These are phyloP conservation scores for Hymenochaete sp. DNA, from an alignment of 1,284 basidiomycete genomes.

Conservation along the genomic window DNA sequence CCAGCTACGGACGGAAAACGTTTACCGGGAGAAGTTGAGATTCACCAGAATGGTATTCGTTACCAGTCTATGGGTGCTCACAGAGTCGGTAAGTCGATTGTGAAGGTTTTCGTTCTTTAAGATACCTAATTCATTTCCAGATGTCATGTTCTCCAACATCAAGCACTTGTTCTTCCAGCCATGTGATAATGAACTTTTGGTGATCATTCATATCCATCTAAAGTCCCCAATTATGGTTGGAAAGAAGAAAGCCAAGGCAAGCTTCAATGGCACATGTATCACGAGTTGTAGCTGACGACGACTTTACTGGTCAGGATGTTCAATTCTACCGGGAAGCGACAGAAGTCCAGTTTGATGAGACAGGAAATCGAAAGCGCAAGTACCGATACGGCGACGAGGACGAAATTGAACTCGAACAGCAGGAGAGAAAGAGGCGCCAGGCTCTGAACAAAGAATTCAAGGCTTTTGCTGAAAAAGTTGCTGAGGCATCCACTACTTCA, in stretches of 20 bases:
- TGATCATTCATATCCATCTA: slow-evolving; percentile 90
- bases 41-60: slow-evolving; percentile 94
- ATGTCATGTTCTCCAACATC: slow-evolving; percentile 94
- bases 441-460: slow-evolving; percentile 95
- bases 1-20: slow-evolving; percentile 92
- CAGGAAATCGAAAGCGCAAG: slow-evolving; percentile 96
- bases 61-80: slow-evolving; percentile 86
- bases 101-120: slow-evolving; percentile 5
- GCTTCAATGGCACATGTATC: slow-evolving; percentile 18
- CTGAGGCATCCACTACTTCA: slow-evolving; percentile 72
- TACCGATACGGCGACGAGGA: slow-evolving; percentile 98
- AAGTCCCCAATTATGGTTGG: slow-evolving; percentile 98
- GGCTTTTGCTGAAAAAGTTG: slow-evolving; percentile 87
- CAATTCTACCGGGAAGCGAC: slow-evolving; percentile 99
- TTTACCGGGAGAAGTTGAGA: slow-evolving; percentile 91
- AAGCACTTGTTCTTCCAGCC: slow-evolving; percentile 99
- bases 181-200: slow-evolving; percentile 93
- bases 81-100: slow-evolving; percentile 69
- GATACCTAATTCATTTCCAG: slow-evolving; percentile 33
- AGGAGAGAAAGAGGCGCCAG: slow-evolving; percentile 84
- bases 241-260: slow-evolving; percentile 91
- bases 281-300: slow-evolving; percentile 7
- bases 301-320: slow-evolving; percentile 75
- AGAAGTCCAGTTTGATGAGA: slow-evolving; percentile 97
- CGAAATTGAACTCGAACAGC: slow-evolving; percentile 98